Evolutionary conservation across 306 rosid genomes (phyloP).

Genomic region (Arachis stenosperma): DNA sequence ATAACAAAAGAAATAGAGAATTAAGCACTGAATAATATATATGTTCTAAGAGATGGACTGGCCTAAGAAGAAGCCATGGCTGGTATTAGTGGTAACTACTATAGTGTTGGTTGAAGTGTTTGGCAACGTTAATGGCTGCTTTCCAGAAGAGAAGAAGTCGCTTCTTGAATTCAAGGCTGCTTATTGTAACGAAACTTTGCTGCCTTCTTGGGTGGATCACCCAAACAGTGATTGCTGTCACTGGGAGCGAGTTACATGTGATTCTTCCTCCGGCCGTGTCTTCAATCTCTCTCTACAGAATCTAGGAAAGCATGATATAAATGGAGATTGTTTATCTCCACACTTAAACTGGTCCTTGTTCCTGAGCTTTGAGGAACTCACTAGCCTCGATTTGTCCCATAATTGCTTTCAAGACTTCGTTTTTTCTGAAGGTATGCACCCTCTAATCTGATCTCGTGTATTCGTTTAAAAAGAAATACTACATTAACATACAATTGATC

Average conservation of each 20-base stretch:
- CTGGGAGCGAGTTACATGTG: constrained; percentile 4
- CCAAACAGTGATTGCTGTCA: constrained; percentile 13
- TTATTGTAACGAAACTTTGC: not conserved
- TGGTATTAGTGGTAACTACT: not conserved
- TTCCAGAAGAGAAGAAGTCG: not conserved
- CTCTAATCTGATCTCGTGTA: not conserved
- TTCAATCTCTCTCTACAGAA: not conserved
- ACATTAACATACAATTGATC: no score
- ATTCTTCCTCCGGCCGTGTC: not conserved
- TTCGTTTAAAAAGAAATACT: no score
- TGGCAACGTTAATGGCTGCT: not conserved
- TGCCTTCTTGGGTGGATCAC: not conserved
- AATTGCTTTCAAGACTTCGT: not conserved
- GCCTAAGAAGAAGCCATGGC: not conserved
- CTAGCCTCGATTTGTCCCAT: not conserved
- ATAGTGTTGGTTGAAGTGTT: not conserved
- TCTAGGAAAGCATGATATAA: no score
- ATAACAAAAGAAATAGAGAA: no score
- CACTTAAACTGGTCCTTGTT: constrained; percentile 17
- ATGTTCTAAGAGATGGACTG: not conserved
- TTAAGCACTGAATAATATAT: no score
- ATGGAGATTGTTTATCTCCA: not conserved
- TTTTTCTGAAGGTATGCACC: not conserved
- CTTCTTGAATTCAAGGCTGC: constrained; percentile 11
- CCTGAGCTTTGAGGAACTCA: not conserved